phyloP scores from a whole-genome alignment of 1,284 basidiomycete genomes.

The Cryptococcus maquisensis region DNA sequence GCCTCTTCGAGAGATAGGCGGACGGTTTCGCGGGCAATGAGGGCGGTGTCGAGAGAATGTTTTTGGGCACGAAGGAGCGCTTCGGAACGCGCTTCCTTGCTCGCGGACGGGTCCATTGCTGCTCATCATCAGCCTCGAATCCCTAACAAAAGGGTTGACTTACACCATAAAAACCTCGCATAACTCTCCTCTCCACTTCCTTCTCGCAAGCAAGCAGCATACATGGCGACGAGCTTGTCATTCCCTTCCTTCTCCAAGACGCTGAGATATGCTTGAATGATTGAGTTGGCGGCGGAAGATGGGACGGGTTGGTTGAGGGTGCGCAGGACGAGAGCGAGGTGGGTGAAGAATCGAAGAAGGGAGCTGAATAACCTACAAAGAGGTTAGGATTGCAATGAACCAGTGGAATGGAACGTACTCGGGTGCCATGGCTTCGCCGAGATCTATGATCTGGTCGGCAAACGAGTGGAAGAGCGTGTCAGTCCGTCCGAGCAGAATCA shows the following conservation, averaged over 20 bases:
- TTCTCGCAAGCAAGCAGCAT: constrained; percentile 84
- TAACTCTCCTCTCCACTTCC: constrained; percentile 85
- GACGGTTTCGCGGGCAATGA: constrained; percentile 76
- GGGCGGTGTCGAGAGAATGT: constrained; percentile 74
- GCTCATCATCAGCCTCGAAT: background rate
- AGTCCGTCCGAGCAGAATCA: constrained; percentile 74
- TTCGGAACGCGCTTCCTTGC: constrained; percentile 63
- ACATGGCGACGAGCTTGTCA: constrained; percentile 84
- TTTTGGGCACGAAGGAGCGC: constrained; percentile 74
- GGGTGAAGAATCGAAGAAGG: constrained; percentile 81
- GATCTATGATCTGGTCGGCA: constrained; percentile 56
- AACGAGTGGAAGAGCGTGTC: constrained; percentile 68
- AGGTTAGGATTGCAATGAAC: background rate
- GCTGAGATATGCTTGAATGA: constrained; percentile 83
- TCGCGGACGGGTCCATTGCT: constrained; percentile 68
- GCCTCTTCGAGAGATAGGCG: constrained; percentile 69
- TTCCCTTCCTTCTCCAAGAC: constrained; percentile 82
- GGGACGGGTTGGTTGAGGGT: constrained; percentile 72
- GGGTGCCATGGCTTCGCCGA: constrained; percentile 50
- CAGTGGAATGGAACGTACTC: constrained; percentile 56
- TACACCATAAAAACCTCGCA: constrained; percentile 74
- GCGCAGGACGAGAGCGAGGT: constrained; percentile 85
- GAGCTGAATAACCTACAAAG: constrained; percentile 33
- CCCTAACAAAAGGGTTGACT: constrained; percentile 14
- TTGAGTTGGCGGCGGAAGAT: constrained; percentile 68